A percentile compares a stretch with the other conserved stretches of the same genome.
Conservation (phyloP, 192 early-diverging fungal species). For the Lunasporangiospora selenospora region DNA sequence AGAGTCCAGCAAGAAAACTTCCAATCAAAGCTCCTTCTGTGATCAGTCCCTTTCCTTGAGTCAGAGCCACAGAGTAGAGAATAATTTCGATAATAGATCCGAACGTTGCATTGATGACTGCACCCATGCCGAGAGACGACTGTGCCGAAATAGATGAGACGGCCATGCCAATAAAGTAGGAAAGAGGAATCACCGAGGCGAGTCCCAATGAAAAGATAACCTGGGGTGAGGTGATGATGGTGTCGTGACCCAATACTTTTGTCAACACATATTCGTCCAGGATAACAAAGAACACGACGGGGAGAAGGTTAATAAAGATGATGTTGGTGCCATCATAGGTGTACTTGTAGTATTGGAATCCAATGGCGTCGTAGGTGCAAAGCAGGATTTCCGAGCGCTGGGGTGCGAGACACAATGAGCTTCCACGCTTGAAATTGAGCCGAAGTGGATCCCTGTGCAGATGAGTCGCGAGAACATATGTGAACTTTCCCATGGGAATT, state of each 20-base stretch:
- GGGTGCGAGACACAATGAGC: conserved; percentile 26
- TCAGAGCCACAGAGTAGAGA: conserved; percentile 90
- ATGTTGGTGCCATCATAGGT: conserved; percentile 97
- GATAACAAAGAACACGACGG: conserved; percentile 84
- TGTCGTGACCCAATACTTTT: conserved; percentile 33
- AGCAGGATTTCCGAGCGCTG: conserved; percentile 73
- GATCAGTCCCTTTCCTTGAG: conserved; percentile 83
- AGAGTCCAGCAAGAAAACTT: conserved; percentile 84
- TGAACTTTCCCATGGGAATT: conserved; percentile 95
- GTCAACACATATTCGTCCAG: conserved; percentile 82
- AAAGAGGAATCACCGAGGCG: conserved; percentile 86
- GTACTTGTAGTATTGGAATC: conserved; percentile 95
- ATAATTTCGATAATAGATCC: conserved; percentile 97
- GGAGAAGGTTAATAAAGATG: conserved; percentile 91
- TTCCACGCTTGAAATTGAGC: conserved; percentile 74
- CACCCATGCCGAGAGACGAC: conserved; percentile 91
- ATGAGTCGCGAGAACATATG: conserved; percentile 79
- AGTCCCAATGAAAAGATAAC: conserved; percentile 78
- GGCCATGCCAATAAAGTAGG: conserved; percentile 97
- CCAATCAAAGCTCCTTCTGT: conserved; percentile 95
- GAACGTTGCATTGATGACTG: conserved; percentile 98
- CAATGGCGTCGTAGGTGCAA: conserved; percentile 88
- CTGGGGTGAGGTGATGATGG: conserved; percentile 23
- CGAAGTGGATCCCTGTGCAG: conserved; percentile 81
- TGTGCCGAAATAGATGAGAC: conserved; percentile 96